Percentiles rank a stretch among this genome's conserved stretches.
phyloP scores from a whole-genome alignment of 306 rosid species.

The Prunus salicina region DNA sequence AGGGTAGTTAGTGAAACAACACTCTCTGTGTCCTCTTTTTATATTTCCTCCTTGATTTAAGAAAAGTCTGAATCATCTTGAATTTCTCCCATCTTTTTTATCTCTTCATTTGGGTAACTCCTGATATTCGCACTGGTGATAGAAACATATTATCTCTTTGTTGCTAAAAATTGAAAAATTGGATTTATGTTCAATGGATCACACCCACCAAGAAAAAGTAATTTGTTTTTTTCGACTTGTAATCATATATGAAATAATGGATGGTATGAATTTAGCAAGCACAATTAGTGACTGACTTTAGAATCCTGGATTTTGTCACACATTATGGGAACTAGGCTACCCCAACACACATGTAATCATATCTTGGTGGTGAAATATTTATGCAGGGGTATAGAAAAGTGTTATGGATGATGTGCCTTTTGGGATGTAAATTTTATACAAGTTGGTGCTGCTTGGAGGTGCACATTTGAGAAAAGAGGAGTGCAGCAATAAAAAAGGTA shows the following conservation, averaged over 20 bases:
- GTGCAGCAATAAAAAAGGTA: conserved; percentile 20
- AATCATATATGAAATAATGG: too few relatives aligned
- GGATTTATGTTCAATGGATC: too few relatives aligned
- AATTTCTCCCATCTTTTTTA: background rate
- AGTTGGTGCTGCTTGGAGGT: conserved; percentile 16
- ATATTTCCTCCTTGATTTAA: background rate
- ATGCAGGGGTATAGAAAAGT: conserved; percentile 7
- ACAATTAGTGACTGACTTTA: background rate
- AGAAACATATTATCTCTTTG: too few relatives aligned
- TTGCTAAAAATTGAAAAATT: too few relatives aligned
- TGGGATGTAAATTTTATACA: conserved; percentile 26
- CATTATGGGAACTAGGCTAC: conserved; percentile 27
- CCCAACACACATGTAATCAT: conserved; percentile 34
- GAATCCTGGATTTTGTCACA: conserved; percentile 25
- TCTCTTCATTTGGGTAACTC: background rate
- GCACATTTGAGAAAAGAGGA: conserved; percentile 20
- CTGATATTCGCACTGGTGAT: background rate
- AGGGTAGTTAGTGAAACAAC: background rate
- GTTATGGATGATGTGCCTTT: conserved; percentile 18
- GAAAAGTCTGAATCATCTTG: background rate
- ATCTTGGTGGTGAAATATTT: conserved; percentile 19
- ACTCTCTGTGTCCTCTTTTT: background rate
- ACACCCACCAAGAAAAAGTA: background rate
- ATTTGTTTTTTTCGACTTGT: too few relatives aligned
- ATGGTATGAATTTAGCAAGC: background rate